Percentiles rank a stretch among this genome's conserved stretches.
phyloP scores from a whole-genome alignment of 148 eudicot species.

The Rhododendron griersonianum region DNA sequence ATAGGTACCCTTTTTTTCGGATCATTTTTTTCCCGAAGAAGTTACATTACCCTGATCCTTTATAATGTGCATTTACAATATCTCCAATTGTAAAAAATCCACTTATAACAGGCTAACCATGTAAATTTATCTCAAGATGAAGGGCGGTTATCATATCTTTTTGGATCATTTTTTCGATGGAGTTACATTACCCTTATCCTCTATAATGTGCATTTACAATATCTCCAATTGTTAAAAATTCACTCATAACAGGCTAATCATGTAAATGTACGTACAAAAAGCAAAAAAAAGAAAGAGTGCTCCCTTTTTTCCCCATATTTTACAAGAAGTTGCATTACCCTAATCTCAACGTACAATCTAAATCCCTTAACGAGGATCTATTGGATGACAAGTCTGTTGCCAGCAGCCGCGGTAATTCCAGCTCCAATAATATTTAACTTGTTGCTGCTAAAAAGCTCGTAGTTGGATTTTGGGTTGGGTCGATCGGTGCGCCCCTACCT shows the following conservation, averaged over 20 bases:
- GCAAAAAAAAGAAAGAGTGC: not conserved
- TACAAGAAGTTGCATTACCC: not conserved
- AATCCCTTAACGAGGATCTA: not conserved
- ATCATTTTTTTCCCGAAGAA: too few species aligned
- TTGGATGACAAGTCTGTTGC: not conserved
- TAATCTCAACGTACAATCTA: not conserved
- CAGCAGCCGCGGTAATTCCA: not conserved
- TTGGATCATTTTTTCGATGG: not conserved
- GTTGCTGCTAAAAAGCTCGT: not conserved
- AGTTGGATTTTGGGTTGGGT: not conserved
- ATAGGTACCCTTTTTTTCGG: not conserved
- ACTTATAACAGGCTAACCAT: not conserved
- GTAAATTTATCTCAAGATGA: constrained; percentile 21
- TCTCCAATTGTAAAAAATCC: too few species aligned
- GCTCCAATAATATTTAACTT: not conserved
- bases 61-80: too few species aligned
- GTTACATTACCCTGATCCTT: too few species aligned
- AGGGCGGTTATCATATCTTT: constrained; percentile 19
- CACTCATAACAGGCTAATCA: not conserved
- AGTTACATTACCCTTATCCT: not conserved
- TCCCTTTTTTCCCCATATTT: not conserved
- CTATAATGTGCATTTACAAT: not conserved
- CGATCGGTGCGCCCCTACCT: not conserved
- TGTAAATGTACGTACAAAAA: not conserved
- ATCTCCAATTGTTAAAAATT: too few species aligned